Evolutionary conservation across 805 yeast genomes (phyloP), one percentile per base, ranked within the genome.

Genomic region (Metschnikowia santaceciliae): DNA sequence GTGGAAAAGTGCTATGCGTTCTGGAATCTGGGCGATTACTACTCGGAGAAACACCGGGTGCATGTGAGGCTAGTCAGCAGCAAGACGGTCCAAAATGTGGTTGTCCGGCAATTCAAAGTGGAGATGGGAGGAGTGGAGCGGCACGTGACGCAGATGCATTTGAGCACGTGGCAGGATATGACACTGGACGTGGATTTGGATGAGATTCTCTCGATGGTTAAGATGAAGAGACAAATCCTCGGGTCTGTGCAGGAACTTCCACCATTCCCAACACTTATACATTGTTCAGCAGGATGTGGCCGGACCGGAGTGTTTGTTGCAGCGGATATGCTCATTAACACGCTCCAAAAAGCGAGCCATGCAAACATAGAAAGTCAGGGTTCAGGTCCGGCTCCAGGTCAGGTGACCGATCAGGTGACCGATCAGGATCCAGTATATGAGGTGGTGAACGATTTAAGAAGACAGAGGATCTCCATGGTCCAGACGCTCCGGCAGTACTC

Each of bases 231-330:
- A 43, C 57, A 52, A 48, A 53, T 60, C 6, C 56, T 58, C 35
- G 43, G 42, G 32, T 19, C 35, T 0, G 47, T 48, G 3, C 17
- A 22, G 3, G 17, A 17, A 6, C 53, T 50, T 19, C 54, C 60
- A 4, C 42, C 37, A 2, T 51, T 39, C 64, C 90, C 42, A 88
- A 53, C 58, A 0, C 42, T 53, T 30, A 50, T 54, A 6, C 98
- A 92, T 68, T 92, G 99, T 63, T 89, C 96, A 3, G 98, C 98
- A 0, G 99, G 99, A 0, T 90, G 96, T 63, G 99, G 99, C 15
- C 75, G 99, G 47, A 90, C 98, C 0, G 99, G 99, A 0, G 60
- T 57, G 26, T 86, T 84, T 62, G 82, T 90, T 54, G 81, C 90
- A 1, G 69, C 86, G 20, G 95, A 88, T 61, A 75, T 84, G 0